Conservation (phyloP, 768 basidiomycete genomes). For the Mycena amicta region DNA sequence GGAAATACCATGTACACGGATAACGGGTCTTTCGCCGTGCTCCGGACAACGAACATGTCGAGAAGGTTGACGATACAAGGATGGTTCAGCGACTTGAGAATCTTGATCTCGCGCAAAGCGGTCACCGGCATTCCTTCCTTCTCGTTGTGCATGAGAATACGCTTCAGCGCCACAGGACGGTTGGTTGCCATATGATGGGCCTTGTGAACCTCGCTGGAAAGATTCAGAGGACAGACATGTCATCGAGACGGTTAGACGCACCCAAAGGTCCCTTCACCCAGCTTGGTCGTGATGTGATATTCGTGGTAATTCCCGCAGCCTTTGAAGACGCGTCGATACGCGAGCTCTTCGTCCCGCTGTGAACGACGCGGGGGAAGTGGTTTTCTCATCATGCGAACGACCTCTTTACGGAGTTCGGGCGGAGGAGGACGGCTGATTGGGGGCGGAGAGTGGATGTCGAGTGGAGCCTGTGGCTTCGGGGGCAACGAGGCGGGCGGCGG, state of each 20-base stretch:
- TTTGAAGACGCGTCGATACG: conserved; percentile 67
- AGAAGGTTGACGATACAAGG: conserved; percentile 83
- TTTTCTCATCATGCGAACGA: conserved; percentile 32
- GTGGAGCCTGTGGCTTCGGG: conserved; percentile 49
- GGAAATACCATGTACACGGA: conserved; percentile 99
- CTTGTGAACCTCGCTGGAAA: conserved; percentile 84
- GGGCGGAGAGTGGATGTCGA: too few relatives aligned
- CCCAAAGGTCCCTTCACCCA: conserved; percentile 98
- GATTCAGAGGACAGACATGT: too few relatives aligned
- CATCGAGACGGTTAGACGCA: too few relatives aligned
- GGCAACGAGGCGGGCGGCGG: conserved; percentile 45
- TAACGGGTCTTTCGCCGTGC: conserved; percentile 69
- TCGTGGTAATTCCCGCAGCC: conserved; percentile 74
- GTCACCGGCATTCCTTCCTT: conserved; percentile 98
- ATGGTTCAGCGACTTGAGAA: conserved; percentile 88
- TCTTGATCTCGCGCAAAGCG: conserved; percentile 95
- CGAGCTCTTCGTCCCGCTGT: conserved; percentile 63
- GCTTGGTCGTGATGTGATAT: conserved; percentile 81
- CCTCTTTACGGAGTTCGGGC: conserved; percentile 21
- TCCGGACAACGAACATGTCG: conserved; percentile 90
- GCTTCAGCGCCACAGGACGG: conserved; percentile 81
- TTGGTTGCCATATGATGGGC: conserved; percentile 68
- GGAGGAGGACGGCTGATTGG: conserved; percentile 45
- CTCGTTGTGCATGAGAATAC: conserved; percentile 95
- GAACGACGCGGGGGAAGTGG: conserved; percentile 53